Conservation (phyloP, 768 basidiomycete species). For the Russula sp. region DNA sequence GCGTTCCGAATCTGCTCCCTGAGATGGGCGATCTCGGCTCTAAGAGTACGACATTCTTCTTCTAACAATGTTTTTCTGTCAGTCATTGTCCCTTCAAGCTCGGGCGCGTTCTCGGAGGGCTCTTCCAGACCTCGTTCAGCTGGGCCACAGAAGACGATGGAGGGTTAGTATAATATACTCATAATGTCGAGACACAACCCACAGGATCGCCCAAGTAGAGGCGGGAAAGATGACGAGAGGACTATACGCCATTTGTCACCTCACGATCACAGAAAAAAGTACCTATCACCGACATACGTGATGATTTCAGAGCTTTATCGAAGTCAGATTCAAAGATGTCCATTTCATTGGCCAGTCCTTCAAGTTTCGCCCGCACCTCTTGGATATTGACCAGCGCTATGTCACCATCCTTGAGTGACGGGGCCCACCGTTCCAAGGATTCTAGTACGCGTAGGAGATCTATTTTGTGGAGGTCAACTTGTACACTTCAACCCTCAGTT, state of each 20-base stretch:
- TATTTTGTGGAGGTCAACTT: conserved; percentile 25
- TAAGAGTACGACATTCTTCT: conserved; percentile 47
- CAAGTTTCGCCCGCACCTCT: conserved; percentile 53
- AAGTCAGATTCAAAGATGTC: conserved; percentile 49
- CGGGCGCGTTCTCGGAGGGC: conserved; percentile 54
- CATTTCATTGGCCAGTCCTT: conserved; percentile 68
- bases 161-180: not conserved
- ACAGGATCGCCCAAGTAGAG: conserved; percentile 32
- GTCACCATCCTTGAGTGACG: conserved; percentile 34
- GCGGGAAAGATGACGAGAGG: no score
- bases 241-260: no score
- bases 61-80: conserved; percentile 50
- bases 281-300: conserved; percentile 40
- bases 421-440: conserved; percentile 53
- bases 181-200: conserved; percentile 31
- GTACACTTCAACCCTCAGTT: not conserved
- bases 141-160: conserved; percentile 33
- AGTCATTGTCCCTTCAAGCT: conserved; percentile 44
- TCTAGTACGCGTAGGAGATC: conserved; percentile 54
- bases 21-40: conserved; percentile 50
- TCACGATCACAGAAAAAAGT: conserved; percentile 21
- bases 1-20: conserved; percentile 36
- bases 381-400: conserved; percentile 45
- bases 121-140: conserved; percentile 47
- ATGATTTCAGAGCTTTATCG: conserved; percentile 76